Percentiles rank a stretch among this genome's conserved stretches.
phyloP scores from a whole-genome alignment of 1,139 yeast genomes.

The Saccharomyces hybrid region DNA sequence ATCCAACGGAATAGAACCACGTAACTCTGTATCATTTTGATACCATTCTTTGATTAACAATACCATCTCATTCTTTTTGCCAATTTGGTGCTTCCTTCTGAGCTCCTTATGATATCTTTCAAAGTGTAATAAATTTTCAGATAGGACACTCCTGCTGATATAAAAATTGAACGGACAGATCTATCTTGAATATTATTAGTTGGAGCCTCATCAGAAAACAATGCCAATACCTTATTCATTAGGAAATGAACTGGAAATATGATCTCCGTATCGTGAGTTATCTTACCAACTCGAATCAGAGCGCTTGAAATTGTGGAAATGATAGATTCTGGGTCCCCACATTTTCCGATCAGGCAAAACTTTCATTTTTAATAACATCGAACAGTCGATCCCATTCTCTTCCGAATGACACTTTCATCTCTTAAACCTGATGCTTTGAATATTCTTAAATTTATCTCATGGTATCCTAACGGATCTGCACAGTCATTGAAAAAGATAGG shows the following conservation, averaged over 20 bases:
- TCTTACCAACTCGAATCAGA: constrained; percentile 43
- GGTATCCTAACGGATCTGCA: constrained; percentile 83
- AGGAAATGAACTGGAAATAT: constrained; percentile 79
- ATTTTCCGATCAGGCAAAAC: constrained; percentile 19
- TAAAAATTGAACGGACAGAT: constrained; percentile 59
- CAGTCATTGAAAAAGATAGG: constrained; percentile 79
- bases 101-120: constrained; percentile 60
- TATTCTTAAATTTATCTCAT: constrained; percentile 68
- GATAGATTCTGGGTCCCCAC: constrained; percentile 29
- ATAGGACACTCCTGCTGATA: constrained; percentile 63
- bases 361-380: constrained; percentile 33
- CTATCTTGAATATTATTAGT: constrained; percentile 43
- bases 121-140: constrained; percentile 63
- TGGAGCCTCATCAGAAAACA: constrained; percentile 31
- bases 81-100: constrained; percentile 40
- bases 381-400: constrained; percentile 65
- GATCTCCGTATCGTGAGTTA: constrained; percentile 50
- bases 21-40: constrained; percentile 49
- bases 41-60: constrained; percentile 63
- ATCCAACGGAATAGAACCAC: constrained; percentile 43
- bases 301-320: constrained; percentile 34
- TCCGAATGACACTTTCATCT: constrained; percentile 61
- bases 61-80: constrained; percentile 50
- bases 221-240: constrained; percentile 43
- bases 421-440: constrained; percentile 78